Base-by-base conservation (phyloP, 176 grass and related monocot genomes). In the Tuctoria greenei region DNA sequence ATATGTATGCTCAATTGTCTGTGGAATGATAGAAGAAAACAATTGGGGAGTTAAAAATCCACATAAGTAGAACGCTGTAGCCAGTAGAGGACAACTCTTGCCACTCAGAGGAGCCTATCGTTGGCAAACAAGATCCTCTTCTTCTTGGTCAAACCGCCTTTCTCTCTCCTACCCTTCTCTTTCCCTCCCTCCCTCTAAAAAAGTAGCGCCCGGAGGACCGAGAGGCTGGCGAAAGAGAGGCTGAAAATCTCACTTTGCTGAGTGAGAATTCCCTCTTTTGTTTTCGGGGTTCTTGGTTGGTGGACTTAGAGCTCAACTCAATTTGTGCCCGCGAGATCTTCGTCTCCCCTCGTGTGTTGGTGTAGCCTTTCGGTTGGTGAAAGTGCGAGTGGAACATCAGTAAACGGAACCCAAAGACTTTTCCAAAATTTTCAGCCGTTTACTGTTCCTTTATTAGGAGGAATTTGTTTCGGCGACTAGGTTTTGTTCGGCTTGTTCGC, bases 101-200 rank as follows among this genome's bases (percentile, higher is more conserved):
- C 81, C 90, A 86, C 77, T 63, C 18, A 21, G 15, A 57, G 56
- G 1, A 77, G 44, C 50, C 37, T 34, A 23, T 27, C 49, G 65
- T 16, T 73, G 73, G 59, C 83, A 89, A 86, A 61, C 70, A 79
- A 88, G 51, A 87, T 68, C 60, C 79, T 79, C 28, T 79, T 44
- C 41, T 74, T 82, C 73, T 95, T 83, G 91, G 89, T 90, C 89
- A 86, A 92, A 90, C 79, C 83, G 79, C 85, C 79, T 60, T 54
- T 76, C 66, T 63, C 66, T 79, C 56, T 67, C 85, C 82, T 77
- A 51, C 45, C 41, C 74, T 77, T 72, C 57, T 59, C 67, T 7
- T 38, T 66, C 64, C 21, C 73, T 16, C 44, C 31, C 31, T 31
- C 31, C 18, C n/a, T n/a, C n/a, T 37, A 64, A 52, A 76, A 76